These are phyloP conservation scores for Cladophialophora exuberans DNA, from an alignment of 2,329 filamentous ascomycete genomes.

Conservation along the genomic window DNA sequence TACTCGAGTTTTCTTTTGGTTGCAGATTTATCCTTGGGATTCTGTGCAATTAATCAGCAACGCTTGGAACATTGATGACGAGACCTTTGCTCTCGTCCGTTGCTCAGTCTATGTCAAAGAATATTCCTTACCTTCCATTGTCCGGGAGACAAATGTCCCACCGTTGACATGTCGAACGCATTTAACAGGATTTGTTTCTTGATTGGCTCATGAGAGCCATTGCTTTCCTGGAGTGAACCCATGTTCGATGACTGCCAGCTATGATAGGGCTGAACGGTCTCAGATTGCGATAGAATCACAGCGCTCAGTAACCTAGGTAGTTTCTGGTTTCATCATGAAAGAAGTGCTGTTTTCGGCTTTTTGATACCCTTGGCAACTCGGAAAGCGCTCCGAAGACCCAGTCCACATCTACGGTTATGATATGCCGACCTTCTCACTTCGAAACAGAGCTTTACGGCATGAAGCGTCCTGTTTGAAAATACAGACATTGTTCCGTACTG, in stretches of 20 bases:
- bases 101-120: too few species aligned
- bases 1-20: conserved; percentile 60
- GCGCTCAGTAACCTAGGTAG: too few species aligned
- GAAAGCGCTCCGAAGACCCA: too few species aligned
- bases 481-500: background rate
- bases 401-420: too few species aligned
- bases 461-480: background rate
- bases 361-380: too few species aligned
- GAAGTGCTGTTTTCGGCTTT: too few species aligned
- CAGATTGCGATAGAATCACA: too few species aligned
- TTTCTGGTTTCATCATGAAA: too few species aligned
- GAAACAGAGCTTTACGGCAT: background rate
- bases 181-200: conserved; percentile 65
- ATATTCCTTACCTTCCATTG: conserved; percentile 70
- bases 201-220: conserved; percentile 12
- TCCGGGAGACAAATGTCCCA: conserved; percentile 66
- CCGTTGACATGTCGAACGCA: conserved; percentile 68
- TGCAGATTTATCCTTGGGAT: conserved; percentile 63
- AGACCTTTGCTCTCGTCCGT: too few species aligned
- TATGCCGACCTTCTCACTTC: background rate
- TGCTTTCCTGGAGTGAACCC: conserved; percentile 32
- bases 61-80: background rate
- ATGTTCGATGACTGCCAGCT: conserved; percentile 18
- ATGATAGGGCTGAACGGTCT: too few species aligned
- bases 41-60: conserved; percentile 43